Base-by-base conservation (phyloP, 495 filamentous ascomycete genomes). In the Penicillium diatomitis region DNA sequence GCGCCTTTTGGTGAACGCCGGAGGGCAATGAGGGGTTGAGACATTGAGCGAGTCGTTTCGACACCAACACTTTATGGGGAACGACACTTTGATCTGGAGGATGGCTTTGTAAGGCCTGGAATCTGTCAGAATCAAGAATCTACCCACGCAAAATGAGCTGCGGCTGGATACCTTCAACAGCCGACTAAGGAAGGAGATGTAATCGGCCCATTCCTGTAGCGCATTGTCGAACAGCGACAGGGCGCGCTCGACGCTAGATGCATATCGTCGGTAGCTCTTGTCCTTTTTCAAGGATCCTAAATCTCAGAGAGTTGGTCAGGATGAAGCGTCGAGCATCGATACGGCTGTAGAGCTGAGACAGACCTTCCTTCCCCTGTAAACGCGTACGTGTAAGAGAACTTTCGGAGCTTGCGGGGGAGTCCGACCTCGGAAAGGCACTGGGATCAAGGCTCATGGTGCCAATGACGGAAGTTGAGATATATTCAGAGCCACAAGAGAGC, bases 141-240 rank as follows among this genome's bases (percentile, higher is more conserved):
- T 58, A 32, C 8, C n/a, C 53, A 32, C 52, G 30, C 32, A 41
- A 37, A 20, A 48, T 31, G 4, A 8, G 7, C 2, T 38, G 37
- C 6, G 34, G 32, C 29, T 31, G 44, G 53, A 40, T 57, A 91
- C 90, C 81, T 96, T 98, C 46, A 96, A 71, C 28, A 98, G 73
- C 33, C 92, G 83, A 58, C 84, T 89, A 32, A 99, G 74, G 63
- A 97, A 97, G 7, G 91, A 95, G 61, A 99, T 97, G 61, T 99
- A 99, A 64, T 99, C 92, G 33, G 94, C 91, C 92, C 92, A 99
- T 80, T 97, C 92, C 67, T 96, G 88, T 53, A 96, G 73, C 42
- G 88, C 81, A 20, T 85, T 90, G 68, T 99, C 92, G 68, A 96
- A 99, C 30, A 95, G 70, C 30, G 87, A 82, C 53, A 99, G 75